Conservation (phyloP, 306 rosid species). For the Pachyrhizus erosus region DNA sequence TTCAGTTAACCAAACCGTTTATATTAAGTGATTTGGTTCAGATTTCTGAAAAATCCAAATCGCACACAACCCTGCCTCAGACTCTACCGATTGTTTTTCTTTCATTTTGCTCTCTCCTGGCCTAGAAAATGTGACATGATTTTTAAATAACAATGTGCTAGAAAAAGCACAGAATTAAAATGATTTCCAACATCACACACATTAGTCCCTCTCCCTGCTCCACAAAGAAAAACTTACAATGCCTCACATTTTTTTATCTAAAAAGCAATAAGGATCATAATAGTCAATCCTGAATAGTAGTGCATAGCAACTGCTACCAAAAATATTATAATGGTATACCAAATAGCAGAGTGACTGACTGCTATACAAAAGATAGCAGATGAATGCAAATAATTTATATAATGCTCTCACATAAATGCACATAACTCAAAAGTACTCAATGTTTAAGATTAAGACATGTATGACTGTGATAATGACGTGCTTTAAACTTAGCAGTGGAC, state of each 20-base stretch:
- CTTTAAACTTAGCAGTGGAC: too few species aligned
- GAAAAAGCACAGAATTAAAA: neutral
- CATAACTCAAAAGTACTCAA: too few species aligned
- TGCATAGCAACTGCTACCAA: neutral
- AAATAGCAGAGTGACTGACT: too few species aligned
- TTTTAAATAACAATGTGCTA: neutral
- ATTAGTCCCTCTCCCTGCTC: neutral
- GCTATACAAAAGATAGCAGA: too few species aligned
- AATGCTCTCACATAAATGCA: too few species aligned
- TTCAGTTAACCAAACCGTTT: too few species aligned
- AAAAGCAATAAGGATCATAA: neutral
- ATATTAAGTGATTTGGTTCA: too few species aligned
- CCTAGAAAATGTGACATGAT: neutral
- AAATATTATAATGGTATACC: neutral
- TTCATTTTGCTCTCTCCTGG: constrained; percentile 1
- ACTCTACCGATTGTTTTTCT: neutral
- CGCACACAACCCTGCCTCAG: too few species aligned
- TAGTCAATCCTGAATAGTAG: neutral
- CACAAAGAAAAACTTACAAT: neutral
- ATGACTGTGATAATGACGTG: too few species aligned
- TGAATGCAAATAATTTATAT: too few species aligned
- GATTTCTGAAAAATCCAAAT: too few species aligned
- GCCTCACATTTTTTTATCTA: neutral
- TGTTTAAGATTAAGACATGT: too few species aligned
- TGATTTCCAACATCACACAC: neutral